Evolutionary conservation across 163 green algal species (phyloP).

Genomic region (Dunaliella salina): DNA sequence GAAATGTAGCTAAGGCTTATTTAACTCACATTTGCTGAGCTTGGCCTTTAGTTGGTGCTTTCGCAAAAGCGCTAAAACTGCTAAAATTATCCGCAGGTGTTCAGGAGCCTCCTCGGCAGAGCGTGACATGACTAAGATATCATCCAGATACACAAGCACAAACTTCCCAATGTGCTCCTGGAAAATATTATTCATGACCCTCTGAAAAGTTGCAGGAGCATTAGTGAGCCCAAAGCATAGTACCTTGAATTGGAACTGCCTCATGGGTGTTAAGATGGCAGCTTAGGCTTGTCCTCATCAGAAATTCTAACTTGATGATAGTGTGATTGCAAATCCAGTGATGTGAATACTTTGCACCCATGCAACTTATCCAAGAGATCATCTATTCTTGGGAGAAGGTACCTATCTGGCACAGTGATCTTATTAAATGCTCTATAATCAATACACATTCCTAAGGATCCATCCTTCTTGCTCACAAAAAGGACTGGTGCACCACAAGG

Average conservation of each 20-base stretch:
- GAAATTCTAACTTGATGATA: slow-evolving; percentile 49
- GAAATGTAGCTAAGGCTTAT: no score
- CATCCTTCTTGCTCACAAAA: no score
- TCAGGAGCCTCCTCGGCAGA: slow-evolving; percentile 25
- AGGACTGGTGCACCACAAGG: no score
- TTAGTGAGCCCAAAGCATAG: no score
- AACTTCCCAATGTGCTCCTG: slow-evolving; percentile 24
- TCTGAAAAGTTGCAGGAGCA: no score
- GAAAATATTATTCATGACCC: slow-evolving; percentile 43
- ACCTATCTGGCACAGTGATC: slow-evolving; percentile 52
- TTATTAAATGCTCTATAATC: slow-evolving; percentile 69
- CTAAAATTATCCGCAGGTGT: slow-evolving; percentile 35
- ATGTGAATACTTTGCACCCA: slow-evolving; percentile 46
- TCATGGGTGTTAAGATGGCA: no score
- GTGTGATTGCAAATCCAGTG: slow-evolving; percentile 49
- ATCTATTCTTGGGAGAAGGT: slow-evolving; percentile 62
- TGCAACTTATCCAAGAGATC: slow-evolving; percentile 58
- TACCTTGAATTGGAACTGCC: no score
- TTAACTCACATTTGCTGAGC: slow-evolving; percentile 39
- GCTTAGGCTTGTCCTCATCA: slow-evolving; percentile 23
- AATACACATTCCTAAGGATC: no score
- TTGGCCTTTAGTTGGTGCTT: slow-evolving; percentile 36
- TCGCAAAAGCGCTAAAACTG: slow-evolving; percentile 23
- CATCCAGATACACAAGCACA: slow-evolving; percentile 44
- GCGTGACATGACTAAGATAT: slow-evolving; percentile 41